Conservation (phyloP, 768 basidiomycete species). For the Tricholoma matsutake region DNA sequence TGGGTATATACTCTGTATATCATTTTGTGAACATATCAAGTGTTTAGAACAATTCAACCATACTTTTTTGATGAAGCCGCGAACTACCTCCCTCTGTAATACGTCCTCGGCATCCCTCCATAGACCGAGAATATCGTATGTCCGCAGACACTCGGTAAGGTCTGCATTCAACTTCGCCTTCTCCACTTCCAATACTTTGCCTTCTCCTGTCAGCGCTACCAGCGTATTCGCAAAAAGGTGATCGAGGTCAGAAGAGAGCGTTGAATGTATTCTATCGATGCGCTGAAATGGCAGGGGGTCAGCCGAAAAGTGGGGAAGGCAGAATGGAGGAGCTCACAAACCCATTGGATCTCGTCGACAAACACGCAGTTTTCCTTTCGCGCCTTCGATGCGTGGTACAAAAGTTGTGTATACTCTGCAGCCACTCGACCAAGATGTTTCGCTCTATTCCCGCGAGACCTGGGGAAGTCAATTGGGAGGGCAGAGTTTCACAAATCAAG, state of each 20-base stretch:
- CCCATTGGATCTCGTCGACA: slow-evolving; percentile 83
- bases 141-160: slow-evolving; percentile 72
- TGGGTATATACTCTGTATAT: slow-evolving; percentile 64
- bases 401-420: slow-evolving; percentile 86
- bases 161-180: slow-evolving; percentile 61
- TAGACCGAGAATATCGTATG: slow-evolving; percentile 75
- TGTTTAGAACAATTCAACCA: not conserved
- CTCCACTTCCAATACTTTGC: slow-evolving; percentile 58
- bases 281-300: slow-evolving; percentile 40
- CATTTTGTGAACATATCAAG: slow-evolving; percentile 5
- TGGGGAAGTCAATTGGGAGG: slow-evolving; percentile 22
- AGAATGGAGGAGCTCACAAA: slow-evolving; percentile 37
- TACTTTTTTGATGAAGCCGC: slow-evolving; percentile 77
- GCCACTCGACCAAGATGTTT: slow-evolving; percentile 85
- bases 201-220: slow-evolving; percentile 43
- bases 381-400: slow-evolving; percentile 88
- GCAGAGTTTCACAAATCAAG: not conserved
- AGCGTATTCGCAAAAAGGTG: slow-evolving; percentile 71
- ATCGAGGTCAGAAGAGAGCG: slow-evolving; percentile 84
- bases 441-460: slow-evolving; percentile 60
- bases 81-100: slow-evolving; percentile 66
- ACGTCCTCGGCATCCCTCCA: slow-evolving; percentile 92
- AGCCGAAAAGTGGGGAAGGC: slow-evolving; percentile 3
- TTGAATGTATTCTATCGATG: slow-evolving; percentile 79
- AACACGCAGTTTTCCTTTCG: slow-evolving; percentile 72